These are phyloP conservation scores for Lactarius evosmus DNA, from an alignment of 768 basidiomycete genomes.

Conservation along the genomic window DNA sequence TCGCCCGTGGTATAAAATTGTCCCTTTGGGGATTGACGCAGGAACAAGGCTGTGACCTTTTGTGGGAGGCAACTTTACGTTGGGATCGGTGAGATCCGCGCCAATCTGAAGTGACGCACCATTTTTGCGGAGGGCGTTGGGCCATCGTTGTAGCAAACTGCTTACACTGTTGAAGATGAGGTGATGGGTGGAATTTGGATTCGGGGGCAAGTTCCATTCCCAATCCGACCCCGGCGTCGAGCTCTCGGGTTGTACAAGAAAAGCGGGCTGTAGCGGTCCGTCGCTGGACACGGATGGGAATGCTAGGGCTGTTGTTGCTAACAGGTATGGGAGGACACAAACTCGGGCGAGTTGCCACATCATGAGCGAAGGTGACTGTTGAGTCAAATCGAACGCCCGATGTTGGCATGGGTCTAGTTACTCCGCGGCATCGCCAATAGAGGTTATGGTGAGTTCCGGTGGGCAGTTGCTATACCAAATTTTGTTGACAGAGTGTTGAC, in stretches of 20 bases:
- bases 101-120: slow-evolving; percentile 7
- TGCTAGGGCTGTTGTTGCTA: not conserved
- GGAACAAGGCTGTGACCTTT: slow-evolving; percentile 24
- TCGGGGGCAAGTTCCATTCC: slow-evolving; percentile 28
- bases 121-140: slow-evolving; percentile 35
- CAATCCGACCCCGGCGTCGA: not conserved
- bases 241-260: not conserved
- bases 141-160: slow-evolving; percentile 40
- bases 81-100: slow-evolving; percentile 12
- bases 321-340: not conserved
- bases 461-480: not conserved
- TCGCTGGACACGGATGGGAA: slow-evolving; percentile 22
- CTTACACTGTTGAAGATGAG: slow-evolving; percentile 38
- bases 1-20: slow-evolving; percentile 27
- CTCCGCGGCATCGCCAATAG: no score
- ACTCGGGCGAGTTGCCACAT: not conserved
- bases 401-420: no score
- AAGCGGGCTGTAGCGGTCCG: slow-evolving; percentile 28
- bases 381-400: no score
- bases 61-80: not conserved
- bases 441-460: not conserved
- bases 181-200: slow-evolving; percentile 34
- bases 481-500: no score
- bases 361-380: not conserved
- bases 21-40: slow-evolving; percentile 22